These are phyloP conservation scores for Salpingoeca rosetta DNA, from an alignment of 78 protist species.

Conservation along the genomic window DNA sequence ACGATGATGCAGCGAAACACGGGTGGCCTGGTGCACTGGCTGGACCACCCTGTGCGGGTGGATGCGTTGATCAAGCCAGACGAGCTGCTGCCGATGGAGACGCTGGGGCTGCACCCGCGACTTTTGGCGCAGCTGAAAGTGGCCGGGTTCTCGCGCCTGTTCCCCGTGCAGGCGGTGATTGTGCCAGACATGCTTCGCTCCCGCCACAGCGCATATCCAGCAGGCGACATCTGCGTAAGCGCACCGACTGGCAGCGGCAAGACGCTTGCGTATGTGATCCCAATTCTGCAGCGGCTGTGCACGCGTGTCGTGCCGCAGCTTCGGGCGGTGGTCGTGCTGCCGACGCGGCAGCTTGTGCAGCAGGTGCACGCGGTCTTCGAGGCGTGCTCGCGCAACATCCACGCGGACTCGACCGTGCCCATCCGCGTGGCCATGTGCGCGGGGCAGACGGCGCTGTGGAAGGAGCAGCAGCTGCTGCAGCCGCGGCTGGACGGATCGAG, in stretches of 20 bases:
- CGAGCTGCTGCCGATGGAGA: too few species aligned
- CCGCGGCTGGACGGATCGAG: neutral
- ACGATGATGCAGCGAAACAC: too few species aligned
- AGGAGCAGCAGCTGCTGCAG: neutral
- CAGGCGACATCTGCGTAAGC: slow-evolving; percentile 39
- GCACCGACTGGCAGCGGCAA: slow-evolving; percentile 61
- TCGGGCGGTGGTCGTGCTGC: slow-evolving; percentile 38
- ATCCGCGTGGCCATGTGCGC: neutral
- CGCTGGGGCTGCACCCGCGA: too few species aligned
- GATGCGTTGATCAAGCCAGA: too few species aligned
- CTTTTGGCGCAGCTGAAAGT: too few species aligned
- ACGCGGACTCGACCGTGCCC: too few species aligned
- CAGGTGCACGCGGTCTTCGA: neutral
- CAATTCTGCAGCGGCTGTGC: slow-evolving; percentile 4
- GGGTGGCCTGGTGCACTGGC: too few species aligned
- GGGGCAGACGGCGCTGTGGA: neutral
- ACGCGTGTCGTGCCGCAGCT: slow-evolving; percentile 8
- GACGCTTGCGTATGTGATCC: slow-evolving; percentile 48
- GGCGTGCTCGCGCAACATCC: neutral
- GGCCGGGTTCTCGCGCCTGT: too few species aligned
- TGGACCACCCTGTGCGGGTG: too few species aligned
- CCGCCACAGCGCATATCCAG: neutral
- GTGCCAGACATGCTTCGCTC: neutral
- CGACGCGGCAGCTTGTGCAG: slow-evolving; percentile 45
- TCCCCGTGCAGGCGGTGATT: neutral